A percentile compares a stretch with the other conserved stretches of the same genome.
Evolutionary conservation across 345 rosid species (phyloP).

Genomic region (Litchi chinensis): DNA sequence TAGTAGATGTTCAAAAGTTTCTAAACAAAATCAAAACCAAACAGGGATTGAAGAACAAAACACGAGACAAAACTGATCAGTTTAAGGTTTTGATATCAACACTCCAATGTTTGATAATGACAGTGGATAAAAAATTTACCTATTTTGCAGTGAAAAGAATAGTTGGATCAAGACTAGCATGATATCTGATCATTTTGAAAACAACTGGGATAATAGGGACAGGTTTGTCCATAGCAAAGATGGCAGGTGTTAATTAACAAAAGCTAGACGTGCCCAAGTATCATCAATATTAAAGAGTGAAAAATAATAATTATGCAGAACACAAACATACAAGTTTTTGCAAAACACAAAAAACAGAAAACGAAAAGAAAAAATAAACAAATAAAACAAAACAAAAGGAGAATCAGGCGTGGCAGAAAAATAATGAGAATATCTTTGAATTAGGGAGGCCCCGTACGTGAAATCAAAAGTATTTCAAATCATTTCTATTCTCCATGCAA

Average conservation of each 20-base stretch:
- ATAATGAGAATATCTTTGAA: conserved; percentile 57
- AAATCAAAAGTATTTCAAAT: conserved; percentile 53
- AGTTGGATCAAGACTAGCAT: not conserved
- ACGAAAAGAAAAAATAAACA: not conserved
- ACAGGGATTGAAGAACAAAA: conserved; percentile 4
- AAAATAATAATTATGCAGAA: conserved; percentile 42
- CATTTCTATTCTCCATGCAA: conserved; percentile 60
- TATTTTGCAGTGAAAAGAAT: conserved; percentile 16
- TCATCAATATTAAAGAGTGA: conserved; percentile 38
- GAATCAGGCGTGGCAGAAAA: conserved; percentile 71
- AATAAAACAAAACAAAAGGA: conserved; percentile 11
- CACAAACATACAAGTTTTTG: conserved; percentile 10
- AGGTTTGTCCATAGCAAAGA: conserved; percentile 39
- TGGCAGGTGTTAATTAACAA: conserved; percentile 27
- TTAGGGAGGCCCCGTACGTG: conserved; percentile 47
- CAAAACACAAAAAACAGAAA: not conserved
- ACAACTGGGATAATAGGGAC: conserved; percentile 30
- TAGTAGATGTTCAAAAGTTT: conserved; percentile 28
- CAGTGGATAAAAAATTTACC: not conserved
- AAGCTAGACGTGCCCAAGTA: conserved; percentile 49
- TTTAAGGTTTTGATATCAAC: not conserved
- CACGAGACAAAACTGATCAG: not conserved
- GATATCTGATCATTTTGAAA: conserved; percentile 15
- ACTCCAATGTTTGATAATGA: not conserved
- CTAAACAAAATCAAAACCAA: not conserved